These are phyloP conservation scores for Alectoria sarmentosa DNA, from an alignment of 495 filamentous ascomycete species.

Conservation along the genomic window DNA sequence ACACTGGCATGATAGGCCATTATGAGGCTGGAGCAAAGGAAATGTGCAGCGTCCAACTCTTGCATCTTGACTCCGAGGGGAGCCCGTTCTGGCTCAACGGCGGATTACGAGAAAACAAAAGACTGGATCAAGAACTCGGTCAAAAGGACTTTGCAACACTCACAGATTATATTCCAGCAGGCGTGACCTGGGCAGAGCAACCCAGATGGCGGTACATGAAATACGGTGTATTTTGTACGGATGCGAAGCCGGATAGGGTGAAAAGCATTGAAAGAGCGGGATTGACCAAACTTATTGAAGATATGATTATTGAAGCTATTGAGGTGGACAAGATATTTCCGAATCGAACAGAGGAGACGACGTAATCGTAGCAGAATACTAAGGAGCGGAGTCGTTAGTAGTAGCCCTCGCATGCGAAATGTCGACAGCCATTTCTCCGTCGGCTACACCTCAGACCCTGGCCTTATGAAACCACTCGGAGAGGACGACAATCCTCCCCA, in stretches of 20 bases:
- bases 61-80: slow-evolving; percentile 1
- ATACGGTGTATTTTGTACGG: neutral
- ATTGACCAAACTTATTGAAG: neutral
- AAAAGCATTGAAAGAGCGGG: neutral
- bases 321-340: neutral
- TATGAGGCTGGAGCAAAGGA: neutral
- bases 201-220: slow-evolving; percentile 5
- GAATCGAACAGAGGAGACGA: neutral
- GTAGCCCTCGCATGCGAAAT: no score
- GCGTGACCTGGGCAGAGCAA: neutral
- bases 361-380: neutral
- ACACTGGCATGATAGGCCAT: slow-evolving; percentile 3
- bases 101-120: slow-evolving; percentile 7
- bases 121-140: neutral
- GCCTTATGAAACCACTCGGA: neutral
- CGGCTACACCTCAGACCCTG: neutral
- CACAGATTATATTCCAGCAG: slow-evolving; percentile 1
- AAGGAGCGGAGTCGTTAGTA: no score
- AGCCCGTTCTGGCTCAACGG: slow-evolving; percentile 4
- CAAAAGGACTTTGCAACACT: slow-evolving; percentile 1
- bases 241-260: neutral
- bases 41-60: slow-evolving; percentile 4
- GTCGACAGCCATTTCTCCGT: no score
- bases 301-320: slow-evolving; percentile 1
- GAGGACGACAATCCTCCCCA: neutral